These are phyloP conservation scores for Agapanthus africanus DNA, from an alignment of 106 monocot genomes.

Conservation along the genomic window DNA sequence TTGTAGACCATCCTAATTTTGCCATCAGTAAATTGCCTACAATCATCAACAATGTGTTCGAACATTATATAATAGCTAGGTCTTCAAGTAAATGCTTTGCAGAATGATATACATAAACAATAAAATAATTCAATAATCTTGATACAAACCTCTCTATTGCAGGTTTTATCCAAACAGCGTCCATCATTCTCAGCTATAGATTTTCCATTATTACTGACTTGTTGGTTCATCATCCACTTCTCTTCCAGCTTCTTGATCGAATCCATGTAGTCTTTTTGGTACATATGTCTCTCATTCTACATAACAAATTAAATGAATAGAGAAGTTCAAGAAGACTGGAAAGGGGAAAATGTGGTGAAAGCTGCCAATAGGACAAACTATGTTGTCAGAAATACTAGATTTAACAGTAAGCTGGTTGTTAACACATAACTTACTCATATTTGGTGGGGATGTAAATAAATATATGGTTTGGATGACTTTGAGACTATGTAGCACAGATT, in stretches of 20 bases:
- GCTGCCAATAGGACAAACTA: too few species aligned
- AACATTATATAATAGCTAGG: not conserved
- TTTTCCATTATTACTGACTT: conserved; percentile 23
- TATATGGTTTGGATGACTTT: too few species aligned
- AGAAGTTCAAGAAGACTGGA: not conserved
- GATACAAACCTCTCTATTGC: conserved; percentile 30
- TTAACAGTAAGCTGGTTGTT: too few species aligned
- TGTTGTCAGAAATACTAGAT: too few species aligned
- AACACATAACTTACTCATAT: too few species aligned
- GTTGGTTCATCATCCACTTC: conserved; percentile 46
- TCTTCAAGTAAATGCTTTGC: not conserved
- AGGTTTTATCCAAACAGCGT: conserved; percentile 25
- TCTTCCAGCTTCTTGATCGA: conserved; percentile 73
- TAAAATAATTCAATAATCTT: not conserved
- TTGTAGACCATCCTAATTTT: not conserved
- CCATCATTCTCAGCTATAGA: conserved; percentile 16
- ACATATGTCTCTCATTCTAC: conserved; percentile 58
- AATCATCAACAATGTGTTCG: not conserved
- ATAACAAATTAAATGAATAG: not conserved
- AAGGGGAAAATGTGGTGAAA: not conserved
- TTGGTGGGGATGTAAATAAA: too few species aligned
- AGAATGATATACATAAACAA: too few species aligned
- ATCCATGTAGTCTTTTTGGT: conserved; percentile 63
- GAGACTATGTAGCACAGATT: too few species aligned
- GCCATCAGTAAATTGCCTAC: not conserved